These are phyloP conservation scores for Gossypium stocksii DNA, from an alignment of 345 rosid genomes.

Conservation along the genomic window DNA sequence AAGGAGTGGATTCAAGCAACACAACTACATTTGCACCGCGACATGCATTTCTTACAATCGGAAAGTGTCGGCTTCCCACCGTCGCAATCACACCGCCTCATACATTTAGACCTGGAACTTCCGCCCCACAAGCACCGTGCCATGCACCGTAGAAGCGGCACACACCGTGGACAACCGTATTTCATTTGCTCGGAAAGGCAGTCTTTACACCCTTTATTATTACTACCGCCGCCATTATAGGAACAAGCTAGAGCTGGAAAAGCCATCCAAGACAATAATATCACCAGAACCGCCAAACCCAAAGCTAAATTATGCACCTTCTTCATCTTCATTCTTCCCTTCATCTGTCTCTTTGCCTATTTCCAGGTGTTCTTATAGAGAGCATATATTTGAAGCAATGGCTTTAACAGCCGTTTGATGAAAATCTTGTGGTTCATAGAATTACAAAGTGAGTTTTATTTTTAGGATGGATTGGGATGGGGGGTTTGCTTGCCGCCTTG, in stretches of 20 bases:
- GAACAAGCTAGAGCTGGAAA: slow-evolving; percentile 21
- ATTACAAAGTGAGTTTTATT: neutral
- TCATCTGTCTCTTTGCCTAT: neutral
- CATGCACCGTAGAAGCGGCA: slow-evolving; percentile 62
- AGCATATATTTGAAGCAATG: neutral
- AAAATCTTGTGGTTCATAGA: neutral
- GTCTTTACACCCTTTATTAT: slow-evolving; percentile 33
- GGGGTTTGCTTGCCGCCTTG: neutral
- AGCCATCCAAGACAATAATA: slow-evolving; percentile 13
- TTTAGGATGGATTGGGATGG: no score
- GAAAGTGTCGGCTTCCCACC: slow-evolving; percentile 43
- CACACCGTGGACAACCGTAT: slow-evolving; percentile 48
- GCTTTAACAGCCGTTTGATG: neutral
- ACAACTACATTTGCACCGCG: slow-evolving; percentile 68
- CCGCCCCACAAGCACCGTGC: slow-evolving; percentile 81
- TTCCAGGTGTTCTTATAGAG: neutral
- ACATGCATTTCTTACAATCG: slow-evolving; percentile 65
- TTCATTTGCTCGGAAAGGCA: slow-evolving; percentile 54
- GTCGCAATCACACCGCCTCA: slow-evolving; percentile 42
- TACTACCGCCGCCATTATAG: neutral
- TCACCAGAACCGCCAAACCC: slow-evolving; percentile 7
- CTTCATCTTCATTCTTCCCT: neutral
- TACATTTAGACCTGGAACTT: slow-evolving; percentile 35
- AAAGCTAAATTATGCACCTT: neutral
- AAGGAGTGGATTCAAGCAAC: slow-evolving; percentile 14